Evolutionary conservation across 495 filamentous ascomycete genomes (phyloP), one percentile per base, ranked within the genome.

Genomic region (Penicillium bovifimosum): DNA sequence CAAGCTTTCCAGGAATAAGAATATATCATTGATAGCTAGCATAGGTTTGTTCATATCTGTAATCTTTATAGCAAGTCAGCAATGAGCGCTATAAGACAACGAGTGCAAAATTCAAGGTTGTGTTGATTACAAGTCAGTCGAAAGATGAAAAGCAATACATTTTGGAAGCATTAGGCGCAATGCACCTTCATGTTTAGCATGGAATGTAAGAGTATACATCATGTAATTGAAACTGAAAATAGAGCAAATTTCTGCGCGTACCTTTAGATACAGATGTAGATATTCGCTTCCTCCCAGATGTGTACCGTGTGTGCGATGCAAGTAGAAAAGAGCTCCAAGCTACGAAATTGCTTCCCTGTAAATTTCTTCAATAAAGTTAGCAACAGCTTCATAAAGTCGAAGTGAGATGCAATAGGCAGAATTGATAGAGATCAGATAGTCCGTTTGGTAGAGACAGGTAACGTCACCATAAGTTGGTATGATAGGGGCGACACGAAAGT

Each of bases 131-230:
- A 63, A 66, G 67, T 95, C 90, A 95, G 90, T 76, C 79, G 89
- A 93, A 91, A 93, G 89, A 92, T 93, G 90, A 95, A 95, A 95
- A 93, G 86, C 77, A 79, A 73, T 81, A 86, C 75, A 81, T 80
- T 78, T 76, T 70, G 73, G 77, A 82, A 87, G 84, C 84, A 91
- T 84, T 77, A 80, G 73, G 64, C 67, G 69, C 63, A 74, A 65
- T 54, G 53, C 72, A 73, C 71, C 81, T 86, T 95, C 87, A 83
- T 89, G 72, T 77, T 90, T 91, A 91, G 88, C 88, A 91, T 91
- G 87, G 86, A 90, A 87, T 80, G 82, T 77, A 75, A 48, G 44
- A 77, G 68, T 74, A 76, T 69, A 80, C 84, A 87, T 90, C 86
- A 88, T 77, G 70, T 73, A 61, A 70, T 50, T 50, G 38, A 26